Conservation (phyloP, 805 yeast species). For the Hanseniaspora nectarophila region DNA sequence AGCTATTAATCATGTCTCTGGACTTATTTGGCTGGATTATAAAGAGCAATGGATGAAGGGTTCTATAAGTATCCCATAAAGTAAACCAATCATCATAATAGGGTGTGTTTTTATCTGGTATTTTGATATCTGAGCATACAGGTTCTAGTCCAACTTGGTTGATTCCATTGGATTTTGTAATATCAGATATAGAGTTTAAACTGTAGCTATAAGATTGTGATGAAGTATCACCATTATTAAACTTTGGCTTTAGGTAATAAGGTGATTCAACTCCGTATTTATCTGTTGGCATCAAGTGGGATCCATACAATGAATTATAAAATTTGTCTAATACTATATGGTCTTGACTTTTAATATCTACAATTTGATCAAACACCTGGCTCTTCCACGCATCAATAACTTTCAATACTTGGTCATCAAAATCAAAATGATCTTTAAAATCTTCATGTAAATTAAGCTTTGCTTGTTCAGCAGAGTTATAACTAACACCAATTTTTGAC, state of each 20-base stretch:
- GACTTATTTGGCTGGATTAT: constrained; percentile 25
- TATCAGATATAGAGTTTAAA: neutral
- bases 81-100: constrained; percentile 32
- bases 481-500: constrained; percentile 17
- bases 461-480: constrained; percentile 18
- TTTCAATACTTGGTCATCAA: constrained; percentile 12
- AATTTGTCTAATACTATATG: constrained; percentile 18
- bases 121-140: constrained; percentile 24
- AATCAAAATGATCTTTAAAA: constrained; percentile 5
- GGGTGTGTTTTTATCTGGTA: constrained; percentile 17
- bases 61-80: constrained; percentile 32
- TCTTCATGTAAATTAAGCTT: constrained; percentile 15
- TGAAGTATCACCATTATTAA: too few species aligned
- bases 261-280: constrained; percentile 22
- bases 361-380: constrained; percentile 23
- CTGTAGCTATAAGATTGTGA: neutral
- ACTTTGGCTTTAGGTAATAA: neutral
- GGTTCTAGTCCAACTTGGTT: constrained; percentile 17
- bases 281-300: constrained; percentile 27
- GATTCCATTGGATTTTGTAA: neutral
- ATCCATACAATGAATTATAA: constrained; percentile 26
- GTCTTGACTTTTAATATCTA: constrained; percentile 18
- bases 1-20: constrained; percentile 25
- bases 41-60: constrained; percentile 27
- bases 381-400: constrained; percentile 16